Base-by-base conservation (phyloP, 2,329 filamentous ascomycete species). In the Pezicula neosporulosa region DNA sequence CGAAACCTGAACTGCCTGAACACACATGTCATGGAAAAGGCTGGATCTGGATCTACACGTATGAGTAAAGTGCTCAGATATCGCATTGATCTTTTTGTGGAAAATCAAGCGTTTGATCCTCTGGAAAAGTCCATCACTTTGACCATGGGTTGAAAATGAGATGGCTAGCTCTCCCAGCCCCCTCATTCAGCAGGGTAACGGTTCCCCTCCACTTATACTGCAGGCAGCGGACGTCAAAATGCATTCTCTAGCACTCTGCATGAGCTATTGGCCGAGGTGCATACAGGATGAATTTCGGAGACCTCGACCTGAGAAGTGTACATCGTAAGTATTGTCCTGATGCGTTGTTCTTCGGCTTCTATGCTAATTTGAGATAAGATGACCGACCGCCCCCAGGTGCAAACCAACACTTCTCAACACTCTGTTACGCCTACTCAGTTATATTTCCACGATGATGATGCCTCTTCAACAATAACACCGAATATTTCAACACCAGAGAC, bases 231-330 rank as follows among this genome's bases (percentile, higher is more conserved):
- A 19, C 47, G 18, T 35, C 36, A 59, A 38, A 53, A 66, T 66
- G 62, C 59, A 61, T 57, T 58, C 53, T 48, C 52, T 49, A 53
- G 30, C 52, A 54, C 37, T 44, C 49, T 61, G 58, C 60, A 62
- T 60, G 57, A 57, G 37, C 56, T 53, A 50, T 50, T 52, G 52
- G 53, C 52, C 49, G 47, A 51, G 48, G 44, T 53, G 52, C 55
- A 60, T 51, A 52, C 52, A 63, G 19, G 49, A 66, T 65, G 61
- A 60, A 63, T 59, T 49, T 60, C 48, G 62, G 54, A 53, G 49
- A 51, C 38, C 48, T 64, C 45, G 56, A 60, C 37, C 37, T 59
- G 37, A 53, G 50, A 41, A 51, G 24, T 30, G 61, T 58, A 48
- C 55, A 62, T 48, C 50, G 63, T 66, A 53, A 60, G 60, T 61